Percentiles rank a stretch among this genome's conserved stretches.
These are phyloP conservation scores for Globisporangium sylvaticum DNA, from an alignment of 352 stramenopile genomes.

Conservation along the genomic window DNA sequence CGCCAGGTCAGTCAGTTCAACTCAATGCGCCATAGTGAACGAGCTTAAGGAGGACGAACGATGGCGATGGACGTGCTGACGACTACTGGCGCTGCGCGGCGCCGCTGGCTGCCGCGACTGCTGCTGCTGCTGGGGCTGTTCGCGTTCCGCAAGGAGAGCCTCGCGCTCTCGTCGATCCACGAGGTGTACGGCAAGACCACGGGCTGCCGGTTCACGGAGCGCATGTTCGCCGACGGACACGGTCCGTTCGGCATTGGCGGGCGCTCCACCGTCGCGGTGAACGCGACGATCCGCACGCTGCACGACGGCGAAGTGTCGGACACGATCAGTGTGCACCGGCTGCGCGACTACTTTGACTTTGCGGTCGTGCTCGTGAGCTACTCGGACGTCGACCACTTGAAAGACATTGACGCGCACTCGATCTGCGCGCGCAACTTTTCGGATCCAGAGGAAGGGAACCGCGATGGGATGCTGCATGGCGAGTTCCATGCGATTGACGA, in stretches of 20 bases:
- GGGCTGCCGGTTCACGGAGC: conserved; percentile 65
- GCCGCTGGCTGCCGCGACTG: conserved; percentile 15
- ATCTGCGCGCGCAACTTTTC: conserved; percentile 70
- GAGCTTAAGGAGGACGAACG: not conserved
- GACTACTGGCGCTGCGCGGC: not conserved
- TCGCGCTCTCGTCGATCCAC: conserved; percentile 57
- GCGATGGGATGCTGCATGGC: conserved; percentile 42
- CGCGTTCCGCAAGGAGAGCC: conserved; percentile 21
- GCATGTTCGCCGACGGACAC: conserved; percentile 71
- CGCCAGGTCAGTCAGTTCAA: not conserved
- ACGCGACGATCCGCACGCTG: conserved; percentile 46
- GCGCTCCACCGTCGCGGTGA: conserved; percentile 43
- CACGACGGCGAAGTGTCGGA: conserved; percentile 53
- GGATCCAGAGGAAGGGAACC: conserved; percentile 30
- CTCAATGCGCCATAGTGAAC: not conserved
- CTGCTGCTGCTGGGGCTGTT: conserved; percentile 29
- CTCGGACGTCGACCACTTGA: conserved; percentile 34
- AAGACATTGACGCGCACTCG: conserved; percentile 46
- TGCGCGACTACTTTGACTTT: conserved; percentile 83
- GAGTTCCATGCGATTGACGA: conserved; percentile 48
- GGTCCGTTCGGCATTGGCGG: conserved; percentile 46
- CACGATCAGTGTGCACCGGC: conserved; percentile 59
- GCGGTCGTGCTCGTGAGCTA: conserved; percentile 62
- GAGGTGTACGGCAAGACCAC: conserved; percentile 47
- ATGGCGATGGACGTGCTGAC: not conserved